Percentiles rank a stretch among this genome's conserved stretches.
These are phyloP conservation scores for Botrytis deweyae DNA, from an alignment of 2,329 filamentous ascomycete species.

Conservation along the genomic window DNA sequence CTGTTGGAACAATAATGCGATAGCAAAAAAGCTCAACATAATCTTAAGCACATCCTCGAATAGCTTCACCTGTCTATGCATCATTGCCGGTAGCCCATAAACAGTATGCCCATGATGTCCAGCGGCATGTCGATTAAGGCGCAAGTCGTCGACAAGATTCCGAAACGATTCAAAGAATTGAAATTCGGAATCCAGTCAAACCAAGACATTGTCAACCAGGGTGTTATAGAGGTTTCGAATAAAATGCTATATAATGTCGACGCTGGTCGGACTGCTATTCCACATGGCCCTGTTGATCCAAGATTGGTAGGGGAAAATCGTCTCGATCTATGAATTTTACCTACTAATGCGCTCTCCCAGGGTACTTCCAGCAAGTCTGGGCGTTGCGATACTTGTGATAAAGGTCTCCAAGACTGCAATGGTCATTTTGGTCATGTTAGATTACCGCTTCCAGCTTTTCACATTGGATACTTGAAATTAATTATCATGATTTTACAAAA, in stretches of 20 bases:
- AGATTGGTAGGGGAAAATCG: constrained; percentile 58
- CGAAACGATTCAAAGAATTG: constrained; percentile 88
- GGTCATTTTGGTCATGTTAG: constrained; percentile 95
- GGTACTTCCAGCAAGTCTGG: constrained; percentile 84
- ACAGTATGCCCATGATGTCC: constrained; percentile 32
- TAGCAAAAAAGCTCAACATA: neutral
- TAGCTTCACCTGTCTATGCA: constrained; percentile 7
- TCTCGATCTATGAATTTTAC: neutral
- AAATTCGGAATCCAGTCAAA: constrained; percentile 94
- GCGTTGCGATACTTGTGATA: constrained; percentile 78
- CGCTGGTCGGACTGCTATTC: constrained; percentile 70
- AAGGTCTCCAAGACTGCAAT: constrained; percentile 79
- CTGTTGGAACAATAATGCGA: constrained; percentile 3
- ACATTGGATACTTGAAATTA: constrained; percentile 93
- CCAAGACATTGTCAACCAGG: constrained; percentile 93
- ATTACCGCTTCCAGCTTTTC: constrained; percentile 87
- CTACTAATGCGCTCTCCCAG: constrained; percentile 37
- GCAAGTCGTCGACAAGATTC: constrained; percentile 84
- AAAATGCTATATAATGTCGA: constrained; percentile 89
- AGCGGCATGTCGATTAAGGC: constrained; percentile 60
- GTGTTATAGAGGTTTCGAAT: constrained; percentile 91
- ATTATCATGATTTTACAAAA: constrained; percentile 89
- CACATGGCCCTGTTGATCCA: constrained; percentile 82
- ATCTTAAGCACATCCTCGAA: neutral
- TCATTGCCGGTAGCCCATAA: constrained; percentile 7